Base-by-base conservation (phyloP, 2,329 filamentous ascomycete genomes). In the Aspergillus niger region DNA sequence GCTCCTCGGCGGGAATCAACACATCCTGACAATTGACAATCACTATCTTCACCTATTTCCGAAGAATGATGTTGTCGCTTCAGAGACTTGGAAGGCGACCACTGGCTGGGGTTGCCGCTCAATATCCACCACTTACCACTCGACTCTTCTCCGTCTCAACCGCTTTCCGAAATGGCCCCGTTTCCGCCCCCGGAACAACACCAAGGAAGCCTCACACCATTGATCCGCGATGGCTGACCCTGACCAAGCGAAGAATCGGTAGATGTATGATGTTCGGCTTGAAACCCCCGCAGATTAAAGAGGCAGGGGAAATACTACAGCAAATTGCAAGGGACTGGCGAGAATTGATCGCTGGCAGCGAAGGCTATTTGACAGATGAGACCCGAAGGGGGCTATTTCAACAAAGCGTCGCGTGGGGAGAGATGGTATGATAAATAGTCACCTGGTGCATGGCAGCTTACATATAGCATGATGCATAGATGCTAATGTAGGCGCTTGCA, bases 351-450 rank as follows among this genome's bases (percentile, higher is more conserved):
- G 90, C 88, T 0, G 91, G 90, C 0, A 87, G 86, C 59, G 89
- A 94, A 69, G 91, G 91, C 0, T 96, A 87, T 73, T 75, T 95
- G 64, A 90, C 88, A 0, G 83, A 81, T 10, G 80, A 82, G 61
- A 82, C 84, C 66, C 81, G 86, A 54, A 85, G 83, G 49, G 86
- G 90, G 0, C 72, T 94, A 36, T 85, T 86, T 64, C 80, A 83
- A 56, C 87, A 91, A 61, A 81, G 83, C 65, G 88, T 96, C 24
- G 87, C 86, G 0, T 96, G 91, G 91, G 92, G 92, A 30, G 92
- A 97, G 74, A 91, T 92, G 89, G 91, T 91, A 78, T 36, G 50
- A 15, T 41, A 13, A 8, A 20, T 2, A 15, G 4, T 13, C 53
- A 36, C 17, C 8, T 43, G 15, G 36, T 8, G 11, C 17, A 32